Conservation (phyloP, 257 asterid species). For the Nicotiana tabacum region DNA sequence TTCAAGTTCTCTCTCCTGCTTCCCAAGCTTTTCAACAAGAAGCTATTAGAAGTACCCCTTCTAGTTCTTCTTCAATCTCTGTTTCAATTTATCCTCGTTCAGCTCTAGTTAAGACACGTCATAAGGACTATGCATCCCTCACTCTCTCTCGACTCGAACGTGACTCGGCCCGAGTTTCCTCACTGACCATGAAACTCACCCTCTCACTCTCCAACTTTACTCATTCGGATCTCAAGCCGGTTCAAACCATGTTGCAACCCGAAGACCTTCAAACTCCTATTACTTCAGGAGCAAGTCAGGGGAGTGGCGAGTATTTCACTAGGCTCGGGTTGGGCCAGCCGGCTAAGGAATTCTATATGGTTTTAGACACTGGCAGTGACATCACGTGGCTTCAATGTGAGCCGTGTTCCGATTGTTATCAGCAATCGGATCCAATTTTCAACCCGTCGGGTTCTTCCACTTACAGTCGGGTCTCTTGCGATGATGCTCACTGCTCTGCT, state of each 20-base stretch:
- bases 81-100: conserved; percentile 58
- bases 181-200: conserved; percentile 27
- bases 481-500: conserved; percentile 35
- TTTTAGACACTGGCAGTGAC: conserved; percentile 68
- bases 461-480: conserved; percentile 39
- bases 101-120: conserved; percentile 15
- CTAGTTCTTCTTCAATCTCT: conserved; percentile 21
- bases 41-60: neutral
- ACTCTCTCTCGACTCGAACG: conserved; percentile 48
- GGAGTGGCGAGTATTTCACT: conserved; percentile 78
- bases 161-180: conserved; percentile 46
- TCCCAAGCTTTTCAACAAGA: neutral
- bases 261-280: conserved; percentile 41
- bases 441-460: conserved; percentile 47
- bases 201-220: conserved; percentile 11
- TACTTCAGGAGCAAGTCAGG: conserved; percentile 50
- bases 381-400: conserved; percentile 75
- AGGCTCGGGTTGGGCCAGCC: conserved; percentile 73
- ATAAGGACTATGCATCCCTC: conserved; percentile 43
- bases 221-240: conserved; percentile 26
- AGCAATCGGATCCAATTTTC: conserved; percentile 56
- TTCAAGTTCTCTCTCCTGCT: conserved; percentile 12
- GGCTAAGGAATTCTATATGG: conserved; percentile 34
- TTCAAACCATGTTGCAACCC: conserved; percentile 21
- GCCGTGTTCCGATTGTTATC: conserved; percentile 65